phyloP scores from a whole-genome alignment of 805 yeast species.

The Schwanniomyces polymorphus region DNA sequence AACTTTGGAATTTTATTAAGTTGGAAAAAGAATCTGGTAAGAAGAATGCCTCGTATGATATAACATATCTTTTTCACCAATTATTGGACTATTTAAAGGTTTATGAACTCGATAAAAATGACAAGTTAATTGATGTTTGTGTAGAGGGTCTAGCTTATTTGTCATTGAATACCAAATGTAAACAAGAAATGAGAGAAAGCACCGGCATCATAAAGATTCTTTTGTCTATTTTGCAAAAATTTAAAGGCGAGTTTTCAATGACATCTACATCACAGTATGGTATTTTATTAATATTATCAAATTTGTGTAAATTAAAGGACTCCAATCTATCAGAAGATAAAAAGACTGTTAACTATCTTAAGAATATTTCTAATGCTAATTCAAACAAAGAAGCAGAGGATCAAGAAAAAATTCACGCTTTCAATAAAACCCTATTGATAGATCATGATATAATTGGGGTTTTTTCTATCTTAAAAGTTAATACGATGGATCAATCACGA shows the following conservation, averaged over 20 bases:
- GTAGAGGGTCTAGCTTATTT: slow-evolving; percentile 54
- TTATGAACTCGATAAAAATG: background rate
- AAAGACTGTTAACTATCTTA: slow-evolving; percentile 35
- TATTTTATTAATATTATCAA: slow-evolving; percentile 38
- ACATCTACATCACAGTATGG: slow-evolving; percentile 37
- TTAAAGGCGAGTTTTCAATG: background rate
- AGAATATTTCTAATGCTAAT: slow-evolving; percentile 33
- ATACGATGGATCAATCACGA: slow-evolving; percentile 8
- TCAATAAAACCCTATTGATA: slow-evolving; percentile 26
- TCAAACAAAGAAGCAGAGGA: slow-evolving; percentile 18
- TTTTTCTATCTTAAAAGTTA: slow-evolving; percentile 16
- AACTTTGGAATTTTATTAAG: slow-evolving; percentile 55
- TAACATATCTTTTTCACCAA: slow-evolving; percentile 9
- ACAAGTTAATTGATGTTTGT: slow-evolving; percentile 12
- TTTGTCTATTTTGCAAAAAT: slow-evolving; percentile 5
- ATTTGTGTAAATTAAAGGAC: slow-evolving; percentile 35
- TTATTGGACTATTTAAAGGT: slow-evolving; percentile 9
- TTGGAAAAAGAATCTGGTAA: slow-evolving; percentile 17
- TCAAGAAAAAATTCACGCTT: slow-evolving; percentile 25
- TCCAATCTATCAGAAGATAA: slow-evolving; percentile 23
- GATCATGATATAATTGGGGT: slow-evolving; percentile 21
- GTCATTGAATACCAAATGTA: slow-evolving; percentile 35
- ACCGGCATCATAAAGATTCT: slow-evolving; percentile 25
- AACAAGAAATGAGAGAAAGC: slow-evolving; percentile 34
- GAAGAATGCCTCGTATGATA: slow-evolving; percentile 1